phyloP scores from a whole-genome alignment of 495 filamentous ascomycete species.

The Tuber borchii region DNA sequence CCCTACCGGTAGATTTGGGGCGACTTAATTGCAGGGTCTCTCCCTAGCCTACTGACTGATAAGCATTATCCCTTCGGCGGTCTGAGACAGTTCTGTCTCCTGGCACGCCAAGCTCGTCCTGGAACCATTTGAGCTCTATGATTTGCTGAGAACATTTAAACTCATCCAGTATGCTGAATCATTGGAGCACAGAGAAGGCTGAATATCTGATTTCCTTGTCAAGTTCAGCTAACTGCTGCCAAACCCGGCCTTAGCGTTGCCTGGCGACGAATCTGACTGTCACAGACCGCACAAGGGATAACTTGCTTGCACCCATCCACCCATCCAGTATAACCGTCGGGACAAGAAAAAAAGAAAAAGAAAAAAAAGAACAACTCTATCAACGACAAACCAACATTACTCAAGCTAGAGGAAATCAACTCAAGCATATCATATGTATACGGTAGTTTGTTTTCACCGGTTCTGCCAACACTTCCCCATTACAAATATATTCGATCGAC shows the following conservation, averaged over 20 bases:
- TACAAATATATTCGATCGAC: conserved; percentile 4
- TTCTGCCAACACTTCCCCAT: not conserved
- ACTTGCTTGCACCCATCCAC: not conserved
- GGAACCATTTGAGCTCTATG: too few species aligned
- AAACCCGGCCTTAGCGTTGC: too few species aligned
- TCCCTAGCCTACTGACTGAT: not conserved
- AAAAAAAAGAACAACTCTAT: not conserved
- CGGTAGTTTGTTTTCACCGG: not conserved
- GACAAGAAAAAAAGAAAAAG: not conserved
- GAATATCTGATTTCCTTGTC: too few species aligned
- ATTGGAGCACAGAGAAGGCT: too few species aligned
- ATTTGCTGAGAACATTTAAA: too few species aligned
- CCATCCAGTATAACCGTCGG: not conserved
- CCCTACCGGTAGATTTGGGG: not conserved
- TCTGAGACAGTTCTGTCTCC: too few species aligned
- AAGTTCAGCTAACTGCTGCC: too few species aligned
- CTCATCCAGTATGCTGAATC: too few species aligned
- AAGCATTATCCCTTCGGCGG: too few species aligned
- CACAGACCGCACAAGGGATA: too few species aligned
- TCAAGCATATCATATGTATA: conserved; percentile 3
- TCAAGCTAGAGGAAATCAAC: not conserved
- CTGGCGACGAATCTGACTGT: too few species aligned
- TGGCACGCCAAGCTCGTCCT: too few species aligned
- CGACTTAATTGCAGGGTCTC: not conserved
- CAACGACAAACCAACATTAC: not conserved